Evolutionary conservation across 164 flowering plant species (phyloP), one percentile per base, ranked within the genome.

Genomic region (Tetracentron sinense): DNA sequence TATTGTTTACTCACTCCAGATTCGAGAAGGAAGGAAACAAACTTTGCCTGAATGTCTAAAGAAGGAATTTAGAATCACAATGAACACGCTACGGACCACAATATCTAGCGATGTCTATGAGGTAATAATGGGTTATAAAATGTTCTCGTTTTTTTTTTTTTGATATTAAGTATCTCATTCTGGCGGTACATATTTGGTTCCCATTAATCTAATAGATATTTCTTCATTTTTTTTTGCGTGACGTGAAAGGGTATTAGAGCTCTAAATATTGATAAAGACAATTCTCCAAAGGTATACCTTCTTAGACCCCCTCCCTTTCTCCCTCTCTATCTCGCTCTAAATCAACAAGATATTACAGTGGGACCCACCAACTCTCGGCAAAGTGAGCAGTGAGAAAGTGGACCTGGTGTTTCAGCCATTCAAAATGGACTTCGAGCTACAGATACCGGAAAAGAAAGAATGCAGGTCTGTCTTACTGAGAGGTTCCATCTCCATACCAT

Each of bases 221-320:
- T 60, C 10, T n/a, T 55, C 42, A 31, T 52, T 38, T 59, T 63
- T 28, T 58, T 20, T 38, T 31, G 23, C n/a, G n/a, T n/a, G n/a
- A n/a, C n/a, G n/a, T n/a, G n/a, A 56, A 65, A 90, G 99, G 97
- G 97, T 54, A 91, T 94, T 46, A 73, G 99, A 77, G 93, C 99
- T 74, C 75, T 89, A 42, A 82, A 85, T 57, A 84, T 94, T 21
- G 97, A 94, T 74, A 88, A 91, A 74, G 97, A 89, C 68, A 89
- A 94, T 60, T 47, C 86, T 62, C 98, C 98, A 47, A 91, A 89
- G 91, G 98, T 84, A 76, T 30, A 38, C 21, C 33, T 60, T 44
- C 48, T 59, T 54, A 56, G 64, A 42, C 22, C n/a, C 31, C 42
- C 63, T 55, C 53, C 19, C 50, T 20, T 59, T 35, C 50, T 54